Base-by-base conservation (phyloP, 371 early-diverging fungal species). In the Mortierella sp. region DNA sequence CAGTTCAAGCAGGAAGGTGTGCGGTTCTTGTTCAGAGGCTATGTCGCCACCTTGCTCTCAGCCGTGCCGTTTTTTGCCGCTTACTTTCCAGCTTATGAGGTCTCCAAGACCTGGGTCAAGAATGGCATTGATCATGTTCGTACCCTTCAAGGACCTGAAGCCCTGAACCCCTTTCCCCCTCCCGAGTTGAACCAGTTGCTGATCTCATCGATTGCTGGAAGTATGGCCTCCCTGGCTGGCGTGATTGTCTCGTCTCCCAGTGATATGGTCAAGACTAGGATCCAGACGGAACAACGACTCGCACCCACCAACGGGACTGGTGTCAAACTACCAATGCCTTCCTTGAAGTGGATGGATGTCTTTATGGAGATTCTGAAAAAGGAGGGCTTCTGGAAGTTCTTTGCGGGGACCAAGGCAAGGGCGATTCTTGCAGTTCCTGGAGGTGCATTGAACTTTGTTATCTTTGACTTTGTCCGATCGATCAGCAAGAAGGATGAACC, bases 381-480 rank as follows among this genome's bases (percentile, higher is more conserved):
- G 62, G 81, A 75, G 52, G 81, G 81, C 7, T 75, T 70, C 26
- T 28, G 51, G 29, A 74, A 71, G 57, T 81, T 81, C 63, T 81
- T 75, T 51, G 30, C 70, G 1, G 81, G 81, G 2, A 70, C 74
- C 26, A 81, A 72, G 43, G 72, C 75, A 14, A 63, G 81, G 37
- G 75, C 68, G 18, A 66, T 74, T 25, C 62, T 71, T 25, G 68
- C 81, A 5, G 68, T 75, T 12, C 81, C 81, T 11, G 75, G 75
- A 48, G 81, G 81, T 14, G 81, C 81, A 11, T 63, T 81, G 23
- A 81, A 81, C 72, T 81, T 81, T 68, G 62, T 81, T 26, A 75
- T 81, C 69, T 81, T 81, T 72, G 81, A 81, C 64, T 81, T 72
- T 69, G 81, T 81, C 12, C 71, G 77, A 26, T 77, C 77, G 1